These are phyloP conservation scores for Priceomyces carsonii DNA, from an alignment of 805 yeast species.

Conservation along the genomic window DNA sequence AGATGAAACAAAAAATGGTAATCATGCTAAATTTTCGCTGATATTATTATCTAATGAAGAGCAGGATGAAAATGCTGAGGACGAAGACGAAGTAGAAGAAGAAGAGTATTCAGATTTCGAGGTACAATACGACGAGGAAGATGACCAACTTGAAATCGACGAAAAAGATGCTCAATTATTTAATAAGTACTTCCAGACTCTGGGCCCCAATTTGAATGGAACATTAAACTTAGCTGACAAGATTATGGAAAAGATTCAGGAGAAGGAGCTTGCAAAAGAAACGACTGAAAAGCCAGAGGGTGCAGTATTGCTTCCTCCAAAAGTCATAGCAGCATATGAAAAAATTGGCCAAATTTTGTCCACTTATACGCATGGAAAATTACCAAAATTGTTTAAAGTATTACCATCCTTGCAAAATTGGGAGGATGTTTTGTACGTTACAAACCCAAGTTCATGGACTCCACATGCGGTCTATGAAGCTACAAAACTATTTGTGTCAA, in stretches of 20 bases:
- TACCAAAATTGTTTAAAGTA: conserved; percentile 95
- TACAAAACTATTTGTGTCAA: conserved; percentile 89
- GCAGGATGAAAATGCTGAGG: conserved; percentile 19
- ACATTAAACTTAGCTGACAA: conserved; percentile 84
- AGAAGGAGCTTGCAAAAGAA: conserved; percentile 52
- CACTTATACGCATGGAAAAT: conserved; percentile 91
- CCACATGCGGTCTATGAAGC: conserved; percentile 95
- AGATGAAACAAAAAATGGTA: conserved; percentile 33
- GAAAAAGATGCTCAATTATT: conserved; percentile 84
- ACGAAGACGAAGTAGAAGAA: conserved; percentile 37
- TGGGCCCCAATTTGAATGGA: conserved; percentile 26
- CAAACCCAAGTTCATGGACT: conserved; percentile 92
- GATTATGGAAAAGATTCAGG: conserved; percentile 85
- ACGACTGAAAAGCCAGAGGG: conserved; percentile 50
- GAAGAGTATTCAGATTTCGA: conserved; percentile 60
- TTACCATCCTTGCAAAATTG: conserved; percentile 91
- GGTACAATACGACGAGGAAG: conserved; percentile 49
- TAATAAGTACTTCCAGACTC: conserved; percentile 63
- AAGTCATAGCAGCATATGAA: conserved; percentile 91
- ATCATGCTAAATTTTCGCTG: conserved; percentile 17
- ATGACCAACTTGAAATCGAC: conserved; percentile 66
- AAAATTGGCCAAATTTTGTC: conserved; percentile 86
- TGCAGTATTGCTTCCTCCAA: conserved; percentile 89
- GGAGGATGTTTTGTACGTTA: conserved; percentile 92
- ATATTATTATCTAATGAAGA: conserved; percentile 7